Conservation (phyloP, 331 rosid species). For the Rosa hybrid region DNA sequence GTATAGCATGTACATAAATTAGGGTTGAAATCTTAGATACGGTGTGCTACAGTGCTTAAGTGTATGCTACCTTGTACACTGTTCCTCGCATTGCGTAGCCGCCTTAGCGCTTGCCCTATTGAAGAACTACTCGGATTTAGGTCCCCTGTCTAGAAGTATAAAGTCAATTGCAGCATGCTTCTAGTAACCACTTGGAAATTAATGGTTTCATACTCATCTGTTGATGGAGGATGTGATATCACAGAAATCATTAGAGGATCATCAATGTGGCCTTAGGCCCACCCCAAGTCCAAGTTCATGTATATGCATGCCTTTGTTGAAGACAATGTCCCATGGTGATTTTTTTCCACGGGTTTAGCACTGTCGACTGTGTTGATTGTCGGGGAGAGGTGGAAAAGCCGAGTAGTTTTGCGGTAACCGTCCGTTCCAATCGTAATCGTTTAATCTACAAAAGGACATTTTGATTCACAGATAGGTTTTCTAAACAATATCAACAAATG, state of each 20-base stretch:
- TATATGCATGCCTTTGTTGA: neutral
- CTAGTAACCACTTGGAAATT: neutral
- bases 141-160: neutral
- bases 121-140: neutral
- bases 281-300: neutral
- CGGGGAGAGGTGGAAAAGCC: neutral
- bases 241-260: neutral
- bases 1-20: neutral
- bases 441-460: neutral
- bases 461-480: neutral
- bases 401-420: neutral
- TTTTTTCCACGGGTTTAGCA: neutral
- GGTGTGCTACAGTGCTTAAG: neutral
- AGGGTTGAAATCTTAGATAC: neutral
- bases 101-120: neutral
- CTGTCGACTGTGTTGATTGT: neutral
- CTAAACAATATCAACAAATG: too few species aligned
- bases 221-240: neutral
- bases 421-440: neutral
- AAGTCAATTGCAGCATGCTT: neutral
- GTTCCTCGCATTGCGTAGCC: neutral
- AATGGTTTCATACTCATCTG: neutral
- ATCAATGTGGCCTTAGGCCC: neutral
- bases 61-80: neutral
- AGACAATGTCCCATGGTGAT: neutral